These are phyloP conservation scores for Chaetomium sp. DNA, from an alignment of 2,329 filamentous ascomycete genomes.

Conservation along the genomic window DNA sequence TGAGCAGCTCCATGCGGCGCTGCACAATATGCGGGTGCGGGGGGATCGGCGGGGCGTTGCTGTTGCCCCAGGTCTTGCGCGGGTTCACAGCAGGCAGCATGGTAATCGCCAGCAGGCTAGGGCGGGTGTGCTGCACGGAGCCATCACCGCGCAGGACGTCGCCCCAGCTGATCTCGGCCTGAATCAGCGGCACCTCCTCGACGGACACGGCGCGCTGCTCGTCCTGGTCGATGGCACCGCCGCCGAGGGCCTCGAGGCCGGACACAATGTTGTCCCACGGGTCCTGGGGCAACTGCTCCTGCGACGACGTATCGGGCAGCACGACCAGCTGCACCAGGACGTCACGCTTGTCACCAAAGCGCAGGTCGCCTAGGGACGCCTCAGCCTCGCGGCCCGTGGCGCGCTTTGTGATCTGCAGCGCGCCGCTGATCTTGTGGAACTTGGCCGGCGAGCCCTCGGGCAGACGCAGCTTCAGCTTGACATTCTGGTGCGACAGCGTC, in stretches of 20 bases:
- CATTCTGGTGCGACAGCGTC: conserved; percentile 95
- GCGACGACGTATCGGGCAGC: conserved; percentile 71
- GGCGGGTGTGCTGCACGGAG: conserved; percentile 74
- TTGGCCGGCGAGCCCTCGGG: conserved; percentile 96
- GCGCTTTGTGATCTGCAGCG: conserved; percentile 91
- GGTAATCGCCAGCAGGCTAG: conserved; percentile 88
- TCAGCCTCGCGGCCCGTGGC: conserved; percentile 93
- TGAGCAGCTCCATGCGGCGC: conserved; percentile 92
- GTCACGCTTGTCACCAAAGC: conserved; percentile 91
- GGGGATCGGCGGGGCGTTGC: conserved; percentile 67
- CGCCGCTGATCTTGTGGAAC: conserved; percentile 97
- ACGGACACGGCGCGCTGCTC: conserved; percentile 78
- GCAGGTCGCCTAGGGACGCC: conserved; percentile 81
- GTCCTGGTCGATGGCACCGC: conserved; percentile 74
- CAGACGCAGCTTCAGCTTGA: conserved; percentile 86
- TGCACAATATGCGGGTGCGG: conserved; percentile 94
- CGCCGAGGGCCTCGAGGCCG: conserved; percentile 80
- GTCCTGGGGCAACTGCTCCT: conserved; percentile 84
- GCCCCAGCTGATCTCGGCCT: conserved; percentile 88
- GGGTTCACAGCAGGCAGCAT: conserved; percentile 72
- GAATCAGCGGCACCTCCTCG: conserved; percentile 90
- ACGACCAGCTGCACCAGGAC: conserved; percentile 93
- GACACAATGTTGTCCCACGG: conserved; percentile 97
- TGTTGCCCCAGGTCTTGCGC: conserved; percentile 56
- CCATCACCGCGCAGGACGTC: conserved; percentile 82